A percentile compares a stretch with the other conserved stretches of the same genome.
phyloP scores from a whole-genome alignment of 2,329 filamentous ascomycete genomes.

The Truncatella angustata region DNA sequence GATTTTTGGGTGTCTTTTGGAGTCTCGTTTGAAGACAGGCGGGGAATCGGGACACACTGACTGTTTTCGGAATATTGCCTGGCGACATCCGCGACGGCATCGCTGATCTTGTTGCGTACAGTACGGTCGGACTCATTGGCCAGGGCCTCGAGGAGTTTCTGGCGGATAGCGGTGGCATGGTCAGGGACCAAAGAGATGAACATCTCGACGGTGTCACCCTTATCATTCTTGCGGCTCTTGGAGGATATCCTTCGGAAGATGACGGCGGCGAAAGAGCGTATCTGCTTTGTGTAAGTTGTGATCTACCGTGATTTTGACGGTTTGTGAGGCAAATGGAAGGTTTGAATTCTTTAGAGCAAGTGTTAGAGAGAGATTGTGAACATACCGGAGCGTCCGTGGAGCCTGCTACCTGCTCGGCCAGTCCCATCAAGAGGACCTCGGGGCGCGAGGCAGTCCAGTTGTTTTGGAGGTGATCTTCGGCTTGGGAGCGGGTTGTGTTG shows the following conservation, averaged over 20 bases:
- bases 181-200: conserved; percentile 77
- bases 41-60: conserved; percentile 43
- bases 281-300: conserved; percentile 45
- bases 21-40: too few species aligned
- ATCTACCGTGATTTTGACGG: too few species aligned
- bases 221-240: conserved; percentile 76
- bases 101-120: conserved; percentile 92
- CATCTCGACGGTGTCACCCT: conserved; percentile 73
- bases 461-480: conserved; percentile 85
- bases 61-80: conserved; percentile 92
- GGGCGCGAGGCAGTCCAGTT: conserved; percentile 84
- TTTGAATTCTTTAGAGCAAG: too few species aligned
- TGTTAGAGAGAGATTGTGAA: background rate
- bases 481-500: conserved; percentile 79
- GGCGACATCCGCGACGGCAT: conserved; percentile 94
- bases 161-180: conserved; percentile 74
- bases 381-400: conserved; percentile 72
- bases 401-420: conserved; percentile 86
- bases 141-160: conserved; percentile 78
- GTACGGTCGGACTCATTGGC: conserved; percentile 68
- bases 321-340: too few species aligned
- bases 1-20: too few species aligned
- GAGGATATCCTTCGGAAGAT: conserved; percentile 92
- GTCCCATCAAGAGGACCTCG: conserved; percentile 86
- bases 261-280: conserved; percentile 86